Evolutionary conservation across 176 grass and related monocot species (phyloP).

Genomic region (Thalia dealbata): DNA sequence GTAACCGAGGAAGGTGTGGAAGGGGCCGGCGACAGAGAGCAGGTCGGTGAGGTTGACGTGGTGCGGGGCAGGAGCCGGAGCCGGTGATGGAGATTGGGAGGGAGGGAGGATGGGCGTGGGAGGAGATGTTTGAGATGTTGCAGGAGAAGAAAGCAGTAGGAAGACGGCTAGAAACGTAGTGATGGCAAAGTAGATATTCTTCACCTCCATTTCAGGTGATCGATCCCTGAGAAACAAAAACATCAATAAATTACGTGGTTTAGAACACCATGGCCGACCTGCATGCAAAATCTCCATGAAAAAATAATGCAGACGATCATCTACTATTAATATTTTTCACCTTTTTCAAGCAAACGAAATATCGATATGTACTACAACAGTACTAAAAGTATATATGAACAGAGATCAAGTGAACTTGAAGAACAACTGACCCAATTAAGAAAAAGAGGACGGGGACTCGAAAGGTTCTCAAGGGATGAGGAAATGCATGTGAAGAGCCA

Average conservation of each 20-base stretch:
- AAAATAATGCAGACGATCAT: too few species aligned
- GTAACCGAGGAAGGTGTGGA: constrained; percentile 66
- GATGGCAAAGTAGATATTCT: constrained; percentile 19
- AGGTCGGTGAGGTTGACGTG: constrained; percentile 79
- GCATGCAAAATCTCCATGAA: too few species aligned
- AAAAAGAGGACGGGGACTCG: neutral
- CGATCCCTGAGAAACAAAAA: too few species aligned
- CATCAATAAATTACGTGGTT: too few species aligned
- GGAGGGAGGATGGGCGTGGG: constrained; percentile 30
- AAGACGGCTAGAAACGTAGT: constrained; percentile 27
- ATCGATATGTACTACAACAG: too few species aligned
- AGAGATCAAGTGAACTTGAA: neutral
- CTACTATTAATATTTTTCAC: too few species aligned
- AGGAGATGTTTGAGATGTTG: constrained; percentile 32
- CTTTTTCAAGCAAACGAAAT: too few species aligned
- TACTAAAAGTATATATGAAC: too few species aligned
- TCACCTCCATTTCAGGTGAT: constrained; percentile 31
- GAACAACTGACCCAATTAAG: neutral
- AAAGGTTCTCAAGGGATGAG: neutral
- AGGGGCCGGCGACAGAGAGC: constrained; percentile 73
- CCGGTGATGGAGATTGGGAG: constrained; percentile 40
- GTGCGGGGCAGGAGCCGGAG: constrained; percentile 44
- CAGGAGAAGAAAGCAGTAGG: constrained; percentile 29
- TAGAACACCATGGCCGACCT: too few species aligned
- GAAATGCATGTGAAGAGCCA: too few species aligned